Percentiles rank a stretch among this genome's conserved stretches.
These are phyloP conservation scores for Fusarium xyrophilum DNA, from an alignment of 2,329 filamentous ascomycete genomes.

Conservation along the genomic window DNA sequence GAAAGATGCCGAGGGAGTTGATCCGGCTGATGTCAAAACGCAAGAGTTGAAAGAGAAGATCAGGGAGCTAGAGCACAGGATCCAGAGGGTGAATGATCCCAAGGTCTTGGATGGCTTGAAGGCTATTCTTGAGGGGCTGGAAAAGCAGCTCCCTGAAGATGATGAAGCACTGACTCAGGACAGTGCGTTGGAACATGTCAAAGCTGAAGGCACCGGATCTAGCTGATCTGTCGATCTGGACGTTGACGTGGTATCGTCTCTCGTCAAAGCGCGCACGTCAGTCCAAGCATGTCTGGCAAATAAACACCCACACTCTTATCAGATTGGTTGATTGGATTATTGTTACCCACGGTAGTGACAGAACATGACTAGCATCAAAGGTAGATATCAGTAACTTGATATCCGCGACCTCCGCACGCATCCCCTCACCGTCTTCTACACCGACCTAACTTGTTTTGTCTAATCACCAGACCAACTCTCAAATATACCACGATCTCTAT, in stretches of 20 bases:
- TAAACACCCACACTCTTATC: background rate
- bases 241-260: background rate
- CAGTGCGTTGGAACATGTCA: background rate
- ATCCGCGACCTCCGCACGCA: background rate
- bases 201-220: background rate
- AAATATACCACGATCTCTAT: background rate
- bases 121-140: constrained; percentile 13
- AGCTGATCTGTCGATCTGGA: background rate
- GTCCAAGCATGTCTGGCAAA: background rate
- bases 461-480: background rate
- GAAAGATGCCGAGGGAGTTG: background rate
- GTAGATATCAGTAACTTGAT: background rate
- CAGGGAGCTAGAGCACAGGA: constrained; percentile 26
- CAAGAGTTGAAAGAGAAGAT: constrained; percentile 27
- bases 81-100: constrained; percentile 11
- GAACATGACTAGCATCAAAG: background rate
- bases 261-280: background rate
- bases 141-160: constrained; percentile 10
- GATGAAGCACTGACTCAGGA: background rate
- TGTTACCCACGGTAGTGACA: background rate
- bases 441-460: background rate
- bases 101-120: constrained; percentile 18
- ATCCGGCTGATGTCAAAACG: background rate
- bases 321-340: background rate
- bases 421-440: background rate